These are phyloP conservation scores for Cytospora paraplurivora DNA, from an alignment of 2,329 filamentous ascomycete genomes.

Conservation along the genomic window DNA sequence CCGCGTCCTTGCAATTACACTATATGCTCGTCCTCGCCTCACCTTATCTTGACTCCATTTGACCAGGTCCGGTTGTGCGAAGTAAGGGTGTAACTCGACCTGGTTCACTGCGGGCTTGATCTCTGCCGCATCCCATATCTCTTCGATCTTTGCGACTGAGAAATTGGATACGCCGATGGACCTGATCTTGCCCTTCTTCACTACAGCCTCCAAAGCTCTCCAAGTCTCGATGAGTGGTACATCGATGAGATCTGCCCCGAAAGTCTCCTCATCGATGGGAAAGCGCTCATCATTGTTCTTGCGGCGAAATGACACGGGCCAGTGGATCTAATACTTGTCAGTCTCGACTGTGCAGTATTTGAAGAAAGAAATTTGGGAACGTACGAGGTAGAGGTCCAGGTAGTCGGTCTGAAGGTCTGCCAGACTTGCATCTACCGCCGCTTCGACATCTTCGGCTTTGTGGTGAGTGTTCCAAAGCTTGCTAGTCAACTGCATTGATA, in stretches of 20 bases:
- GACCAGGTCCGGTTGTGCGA: conserved; percentile 48
- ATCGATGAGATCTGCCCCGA: conserved; percentile 47
- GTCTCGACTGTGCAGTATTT: not conserved
- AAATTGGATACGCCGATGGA: conserved; percentile 60
- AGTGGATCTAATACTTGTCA: conserved; percentile 49
- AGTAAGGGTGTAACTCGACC: conserved; percentile 45
- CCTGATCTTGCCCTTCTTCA: conserved; percentile 53
- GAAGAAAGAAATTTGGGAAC: conserved; percentile 31
- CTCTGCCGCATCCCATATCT: conserved; percentile 48
- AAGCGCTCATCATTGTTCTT: conserved; percentile 43
- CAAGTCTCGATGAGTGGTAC: conserved; percentile 54
- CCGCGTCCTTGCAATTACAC: no score
- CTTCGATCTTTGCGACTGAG: conserved; percentile 50
- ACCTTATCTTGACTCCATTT: conserved; percentile 49
- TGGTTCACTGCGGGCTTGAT: conserved; percentile 51
- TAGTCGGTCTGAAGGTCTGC: conserved; percentile 48
- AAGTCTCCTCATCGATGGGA: conserved; percentile 45
- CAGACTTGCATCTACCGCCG: conserved; percentile 45
- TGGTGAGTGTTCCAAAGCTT: conserved; percentile 60
- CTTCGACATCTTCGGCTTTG: conserved; percentile 44
- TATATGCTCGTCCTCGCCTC: conserved; percentile 28
- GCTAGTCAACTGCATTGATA: conserved; percentile 43
- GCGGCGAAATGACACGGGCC: conserved; percentile 46
- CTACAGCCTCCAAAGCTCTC: conserved; percentile 58
- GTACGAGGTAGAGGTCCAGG: conserved; percentile 46